phyloP scores from a whole-genome alignment of 257 asterid species.

The Nicotiana tabacum region DNA sequence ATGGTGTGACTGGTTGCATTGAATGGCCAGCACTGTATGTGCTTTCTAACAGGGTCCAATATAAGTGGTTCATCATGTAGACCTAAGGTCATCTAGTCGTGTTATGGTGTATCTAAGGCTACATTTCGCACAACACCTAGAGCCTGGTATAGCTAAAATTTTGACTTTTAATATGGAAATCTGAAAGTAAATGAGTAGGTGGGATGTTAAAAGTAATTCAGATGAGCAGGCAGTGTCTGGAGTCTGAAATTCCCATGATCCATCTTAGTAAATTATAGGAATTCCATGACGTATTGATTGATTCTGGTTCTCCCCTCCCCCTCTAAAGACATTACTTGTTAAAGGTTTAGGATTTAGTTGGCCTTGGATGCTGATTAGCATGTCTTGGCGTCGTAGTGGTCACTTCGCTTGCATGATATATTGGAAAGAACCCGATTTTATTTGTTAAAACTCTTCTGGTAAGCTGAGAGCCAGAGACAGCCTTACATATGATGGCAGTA shows the following conservation, averaged over 20 bases:
- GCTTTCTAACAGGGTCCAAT: not conserved
- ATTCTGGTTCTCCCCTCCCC: not conserved
- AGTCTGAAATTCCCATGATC: not conserved
- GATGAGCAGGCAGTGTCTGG: not conserved
- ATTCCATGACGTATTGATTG: not conserved
- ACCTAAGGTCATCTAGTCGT: not conserved
- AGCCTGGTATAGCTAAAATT: not conserved
- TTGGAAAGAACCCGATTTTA: not conserved
- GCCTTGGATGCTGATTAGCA: not conserved
- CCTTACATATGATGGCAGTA: not conserved
- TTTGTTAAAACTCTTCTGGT: not conserved
- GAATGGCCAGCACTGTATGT: not conserved
- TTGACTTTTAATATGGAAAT: not conserved
- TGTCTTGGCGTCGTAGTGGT: not conserved
- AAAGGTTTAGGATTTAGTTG: not conserved
- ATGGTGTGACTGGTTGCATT: not conserved
- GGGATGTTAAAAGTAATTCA: not conserved
- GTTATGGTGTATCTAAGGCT: not conserved
- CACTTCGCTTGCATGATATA: not conserved
- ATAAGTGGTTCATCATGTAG: not conserved
- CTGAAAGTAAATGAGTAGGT: not conserved
- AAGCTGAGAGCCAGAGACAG: not conserved
- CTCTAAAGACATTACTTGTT: not conserved
- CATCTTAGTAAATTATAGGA: not conserved
- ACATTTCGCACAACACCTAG: not conserved